Evolutionary conservation across 2,329 filamentous ascomycete species (phyloP).

Genomic region (Knoxdaviesia capensis): DNA sequence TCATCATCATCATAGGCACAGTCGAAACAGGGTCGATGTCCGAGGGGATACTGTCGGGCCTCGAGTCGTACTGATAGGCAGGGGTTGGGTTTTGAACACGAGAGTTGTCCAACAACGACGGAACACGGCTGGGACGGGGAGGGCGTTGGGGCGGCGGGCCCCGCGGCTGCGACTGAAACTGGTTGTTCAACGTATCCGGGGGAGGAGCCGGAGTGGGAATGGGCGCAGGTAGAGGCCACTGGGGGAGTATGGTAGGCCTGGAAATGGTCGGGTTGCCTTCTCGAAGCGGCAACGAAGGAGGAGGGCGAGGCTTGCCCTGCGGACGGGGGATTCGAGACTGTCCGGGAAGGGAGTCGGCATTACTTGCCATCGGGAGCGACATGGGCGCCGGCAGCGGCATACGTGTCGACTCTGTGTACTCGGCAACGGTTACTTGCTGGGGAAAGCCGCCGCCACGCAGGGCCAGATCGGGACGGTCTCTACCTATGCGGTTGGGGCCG

Average conservation of each 20-base stretch:
- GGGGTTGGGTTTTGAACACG: constrained; percentile 34
- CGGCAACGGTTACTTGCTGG: constrained; percentile 4
- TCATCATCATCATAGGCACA: constrained; percentile 16
- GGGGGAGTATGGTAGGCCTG: constrained; percentile 27
- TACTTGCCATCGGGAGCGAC: constrained; percentile 5
- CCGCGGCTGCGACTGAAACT: constrained; percentile 28
- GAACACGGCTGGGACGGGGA: constrained; percentile 28
- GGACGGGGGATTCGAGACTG: constrained; percentile 6
- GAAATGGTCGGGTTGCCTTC: constrained; percentile 26
- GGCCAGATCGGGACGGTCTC: constrained; percentile 29
- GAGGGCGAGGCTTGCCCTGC: constrained; percentile 12
- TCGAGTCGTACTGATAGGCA: constrained; percentile 22
- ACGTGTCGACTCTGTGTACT: no score
- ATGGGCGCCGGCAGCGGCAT: no score
- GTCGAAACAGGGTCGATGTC: constrained; percentile 13
- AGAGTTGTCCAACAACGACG: constrained; percentile 12
- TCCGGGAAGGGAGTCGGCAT: constrained; percentile 12
- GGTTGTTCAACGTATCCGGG: constrained; percentile 12
- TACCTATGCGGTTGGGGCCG: constrained; percentile 32
- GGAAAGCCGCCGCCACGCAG: constrained; percentile 8
- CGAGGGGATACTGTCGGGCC: constrained; percentile 5
- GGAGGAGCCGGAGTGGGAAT: constrained; percentile 13
- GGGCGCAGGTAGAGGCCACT: constrained; percentile 27
- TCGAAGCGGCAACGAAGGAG: constrained; percentile 14
- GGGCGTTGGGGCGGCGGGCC: constrained; percentile 34